Evolutionary conservation across 1,284 basidiomycete species (phyloP).

Genomic region (Fomes fomentarius): DNA sequence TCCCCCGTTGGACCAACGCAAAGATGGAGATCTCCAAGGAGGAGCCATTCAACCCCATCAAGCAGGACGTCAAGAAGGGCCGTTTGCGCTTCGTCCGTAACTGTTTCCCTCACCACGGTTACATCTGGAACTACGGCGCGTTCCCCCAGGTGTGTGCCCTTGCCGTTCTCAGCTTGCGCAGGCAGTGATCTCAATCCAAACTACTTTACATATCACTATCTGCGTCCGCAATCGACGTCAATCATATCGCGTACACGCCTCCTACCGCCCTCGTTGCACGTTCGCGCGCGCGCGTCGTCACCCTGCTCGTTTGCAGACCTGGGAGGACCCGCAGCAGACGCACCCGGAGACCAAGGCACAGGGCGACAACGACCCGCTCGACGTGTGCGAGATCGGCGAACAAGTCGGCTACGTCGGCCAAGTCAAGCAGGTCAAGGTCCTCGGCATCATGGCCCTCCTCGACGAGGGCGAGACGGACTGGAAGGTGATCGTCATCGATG

Average conservation of each 20-base stretch:
- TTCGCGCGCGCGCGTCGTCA: background rate
- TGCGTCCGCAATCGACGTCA: background rate
- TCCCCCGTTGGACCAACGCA: conserved; percentile 99
- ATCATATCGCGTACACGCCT: background rate
- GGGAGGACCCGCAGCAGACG: conserved; percentile 90
- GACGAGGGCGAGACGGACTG: conserved; percentile 99
- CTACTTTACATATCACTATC: background rate
- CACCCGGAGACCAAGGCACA: conserved; percentile 99
- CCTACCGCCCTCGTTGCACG: background rate
- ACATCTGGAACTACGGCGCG: conserved; percentile 98
- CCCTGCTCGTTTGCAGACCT: conserved; percentile 67
- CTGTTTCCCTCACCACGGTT: conserved; percentile 99
- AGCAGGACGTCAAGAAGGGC: conserved; percentile 97
- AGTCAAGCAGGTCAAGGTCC: conserved; percentile 99
- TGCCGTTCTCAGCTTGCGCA: background rate
- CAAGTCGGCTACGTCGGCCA: conserved; percentile 97
- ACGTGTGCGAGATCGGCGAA: conserved; percentile 99
- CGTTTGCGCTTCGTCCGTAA: conserved; percentile 98
- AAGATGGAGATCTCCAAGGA: conserved; percentile 99
- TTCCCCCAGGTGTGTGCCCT: conserved; percentile 85
- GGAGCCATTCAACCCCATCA: conserved; percentile 98
- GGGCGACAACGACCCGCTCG: conserved; percentile 99
- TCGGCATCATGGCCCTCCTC: conserved; percentile 99
- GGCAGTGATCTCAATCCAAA: background rate
- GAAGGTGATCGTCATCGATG: conserved; percentile 98